Conservation (phyloP, 805 yeast genomes). For the Candida arabinofermentans region DNA sequence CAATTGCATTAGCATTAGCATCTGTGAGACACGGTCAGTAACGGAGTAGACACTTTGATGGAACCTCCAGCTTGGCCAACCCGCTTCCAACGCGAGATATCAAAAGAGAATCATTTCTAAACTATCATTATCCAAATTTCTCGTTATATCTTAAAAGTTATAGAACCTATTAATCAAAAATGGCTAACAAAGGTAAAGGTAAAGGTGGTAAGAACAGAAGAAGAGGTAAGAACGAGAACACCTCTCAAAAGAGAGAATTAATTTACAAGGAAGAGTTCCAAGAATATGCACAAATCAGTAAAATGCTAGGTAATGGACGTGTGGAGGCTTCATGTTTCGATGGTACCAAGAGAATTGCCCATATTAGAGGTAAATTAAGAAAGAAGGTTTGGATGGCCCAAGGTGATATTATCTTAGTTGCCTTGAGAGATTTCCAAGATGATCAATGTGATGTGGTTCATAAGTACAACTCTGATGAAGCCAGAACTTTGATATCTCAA, state of each 20-base stretch:
- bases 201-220: conserved; percentile 91
- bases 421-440: conserved; percentile 97
- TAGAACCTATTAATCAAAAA: conserved; percentile 45
- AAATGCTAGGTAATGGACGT: conserved; percentile 98
- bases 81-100: too few relatives aligned
- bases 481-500: conserved; percentile 88
- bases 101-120: too few relatives aligned
- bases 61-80: too few relatives aligned
- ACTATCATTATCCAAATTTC: too few relatives aligned
- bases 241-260: conserved; percentile 90
- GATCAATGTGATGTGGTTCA: conserved; percentile 97
- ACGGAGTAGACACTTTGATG: too few relatives aligned
- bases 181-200: conserved; percentile 38
- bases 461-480: conserved; percentile 96
- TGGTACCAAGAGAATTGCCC: conserved; percentile 91
- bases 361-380: conserved; percentile 97
- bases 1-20: too few relatives aligned
- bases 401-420: conserved; percentile 94
- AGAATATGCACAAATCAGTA: conserved; percentile 97
- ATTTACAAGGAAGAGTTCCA: conserved; percentile 92
- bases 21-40: too few relatives aligned
- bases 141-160: too few relatives aligned
- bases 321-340: conserved; percentile 95
- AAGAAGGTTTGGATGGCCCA: conserved; percentile 99
- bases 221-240: conserved; percentile 96